Evolutionary conservation across 2,329 filamentous ascomycete genomes (phyloP), one percentile per base, ranked within the genome.

Genomic region (Pseudogymnoascus sp.): DNA sequence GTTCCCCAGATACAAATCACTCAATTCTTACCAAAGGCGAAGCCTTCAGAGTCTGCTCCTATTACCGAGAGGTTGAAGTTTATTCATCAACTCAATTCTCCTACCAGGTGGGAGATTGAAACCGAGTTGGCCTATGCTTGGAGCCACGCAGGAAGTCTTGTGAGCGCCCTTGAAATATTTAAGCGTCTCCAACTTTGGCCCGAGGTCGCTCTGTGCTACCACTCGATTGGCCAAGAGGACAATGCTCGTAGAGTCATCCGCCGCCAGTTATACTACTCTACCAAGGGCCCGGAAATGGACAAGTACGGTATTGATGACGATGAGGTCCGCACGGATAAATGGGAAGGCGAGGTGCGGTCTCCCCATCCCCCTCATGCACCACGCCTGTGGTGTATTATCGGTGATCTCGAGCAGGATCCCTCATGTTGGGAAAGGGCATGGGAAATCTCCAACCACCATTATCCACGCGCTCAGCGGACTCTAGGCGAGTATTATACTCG

Each of bases 121-220:
- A 88, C 92, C 0, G 94, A 99, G 71, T 80, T 99, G 12, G 94
- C 94, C 1, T 86, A 90, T 63, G 85, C 91, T n/a, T 99, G 94
- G 94, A 89, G 92, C 0, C 83, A 85, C 57, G 82, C 97, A 2
- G 94, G 94, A 8, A 95, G 91, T 39, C 77, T 99, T 1, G 81
- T 90, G 3, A 96, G 92, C 0, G 94, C 94, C 0, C 81, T 99
- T 1, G 94, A 97, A 63, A 97, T 99, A 63, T 99, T 97, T 75
- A 92, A 96, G 75, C 83, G 94, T 2, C 77, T 99, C 16, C 86
- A 91, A 61, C 87, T 97, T 73, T 97, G 94, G 91, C 90, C 94
- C 1, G 94, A 99, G 74, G 91, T 92, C 4, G 93, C 94, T 0
- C 79, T 99, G 1, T 99, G 94, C 72, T 70, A 79, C 72, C 50